Percentiles rank a stretch among this genome's conserved stretches.
Conservation (phyloP, 2,329 filamentous ascomycete genomes). For the Aspergillus flavus region DNA sequence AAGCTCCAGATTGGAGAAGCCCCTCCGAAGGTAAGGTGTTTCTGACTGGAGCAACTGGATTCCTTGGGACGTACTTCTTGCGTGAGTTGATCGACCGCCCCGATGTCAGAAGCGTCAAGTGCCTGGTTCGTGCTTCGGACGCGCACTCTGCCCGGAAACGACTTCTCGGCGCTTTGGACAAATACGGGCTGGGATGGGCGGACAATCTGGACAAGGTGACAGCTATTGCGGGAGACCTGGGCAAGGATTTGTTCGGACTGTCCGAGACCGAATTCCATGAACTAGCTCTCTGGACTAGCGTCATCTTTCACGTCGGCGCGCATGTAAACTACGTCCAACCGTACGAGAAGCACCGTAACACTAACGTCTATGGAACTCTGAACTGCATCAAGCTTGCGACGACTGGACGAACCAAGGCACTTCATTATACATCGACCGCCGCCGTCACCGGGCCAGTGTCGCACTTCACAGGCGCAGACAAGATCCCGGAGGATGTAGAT, state of each 20-base stretch:
- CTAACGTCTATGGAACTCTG: conserved; percentile 2
- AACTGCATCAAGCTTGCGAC: neutral
- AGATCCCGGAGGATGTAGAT: neutral
- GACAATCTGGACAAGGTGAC: neutral
- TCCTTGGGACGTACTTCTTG: neutral
- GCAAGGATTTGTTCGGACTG: neutral
- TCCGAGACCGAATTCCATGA: neutral
- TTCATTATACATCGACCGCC: neutral
- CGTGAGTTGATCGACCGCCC: neutral
- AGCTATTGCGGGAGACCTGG: neutral
- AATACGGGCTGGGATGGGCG: neutral
- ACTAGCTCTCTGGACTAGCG: neutral
- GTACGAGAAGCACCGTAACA: neutral
- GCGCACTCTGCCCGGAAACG: neutral
- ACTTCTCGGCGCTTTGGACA: neutral
- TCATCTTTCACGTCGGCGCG: neutral
- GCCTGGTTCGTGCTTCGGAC: neutral
- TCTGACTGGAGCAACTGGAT: conserved; percentile 3
- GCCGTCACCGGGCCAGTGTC: neutral
- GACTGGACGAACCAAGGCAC: neutral
- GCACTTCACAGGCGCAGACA: neutral
- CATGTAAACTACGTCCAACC: conserved; percentile 6
- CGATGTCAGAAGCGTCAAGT: neutral
- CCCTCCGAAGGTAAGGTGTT: neutral
- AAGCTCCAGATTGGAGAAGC: neutral